Evolutionary conservation across 306 rosid species (phyloP), one percentile per base, ranked within the genome.

Genomic region (Ammopiptanthus mongolicus): DNA sequence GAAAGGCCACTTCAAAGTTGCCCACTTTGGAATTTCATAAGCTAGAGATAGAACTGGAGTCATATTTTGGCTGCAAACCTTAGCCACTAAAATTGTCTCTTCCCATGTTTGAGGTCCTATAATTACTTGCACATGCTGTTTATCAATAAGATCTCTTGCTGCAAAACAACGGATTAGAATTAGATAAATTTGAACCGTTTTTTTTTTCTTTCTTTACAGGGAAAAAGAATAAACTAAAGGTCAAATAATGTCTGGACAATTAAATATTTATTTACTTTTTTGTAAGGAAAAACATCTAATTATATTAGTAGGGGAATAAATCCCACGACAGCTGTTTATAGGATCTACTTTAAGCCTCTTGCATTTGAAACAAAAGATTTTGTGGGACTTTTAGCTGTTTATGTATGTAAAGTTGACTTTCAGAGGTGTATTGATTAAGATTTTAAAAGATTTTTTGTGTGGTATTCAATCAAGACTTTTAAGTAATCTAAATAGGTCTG

Each of bases 31-130:
- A 63, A 83, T 80, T 28, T 74, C 68, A 21, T 80, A 78, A 39
- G 88, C 85, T 15, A 86, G 65, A 1, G 88, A 69, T 12, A 88
- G 58, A 29, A 88, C 9, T 1, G 90, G 86, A 21, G 61, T 75
- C 13, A 33, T 66, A 1, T 50, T 57, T 69, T 74, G 58, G 71
- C 48, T 86, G 41, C 82, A 79, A 59, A 82, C 22, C 46, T 79
- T 74, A 15, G 83, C 87, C n/a, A 86, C 86, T 25, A 78, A 48
- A 12, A 59, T 67, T 15, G 83, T 74, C 46, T 68, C 84, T 75
- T 84, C 88, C 90, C 93, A 88, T 63, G 84, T 71, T n/a, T 69
- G 80, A 0, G 83, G 84, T 57, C 85, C 87, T 28, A 88, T 31
- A 5, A 88, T 78, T 15, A 82, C 93, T 70, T 84, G 74, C 18